A percentile compares a stretch with the other conserved stretches of the same genome.
Evolutionary conservation across 208 protist species (phyloP).

Genomic region (Trypanosoma platydactyli): DNA sequence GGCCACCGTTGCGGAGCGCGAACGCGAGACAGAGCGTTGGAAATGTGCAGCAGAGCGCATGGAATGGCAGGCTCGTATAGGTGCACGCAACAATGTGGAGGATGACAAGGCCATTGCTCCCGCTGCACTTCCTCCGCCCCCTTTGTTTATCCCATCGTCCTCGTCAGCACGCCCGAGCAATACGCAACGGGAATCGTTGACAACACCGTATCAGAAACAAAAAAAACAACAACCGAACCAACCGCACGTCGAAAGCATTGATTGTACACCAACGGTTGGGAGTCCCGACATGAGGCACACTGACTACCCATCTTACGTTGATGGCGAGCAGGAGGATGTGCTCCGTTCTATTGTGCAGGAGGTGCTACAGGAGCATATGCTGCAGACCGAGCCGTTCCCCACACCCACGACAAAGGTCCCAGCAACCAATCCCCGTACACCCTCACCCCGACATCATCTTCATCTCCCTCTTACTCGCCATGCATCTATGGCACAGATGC

Average conservation of each 20-base stretch:
- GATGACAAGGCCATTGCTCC: background rate
- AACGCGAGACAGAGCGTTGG: slow-evolving; percentile 55
- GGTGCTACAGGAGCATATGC: slow-evolving; percentile 17
- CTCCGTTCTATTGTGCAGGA: slow-evolving; percentile 23
- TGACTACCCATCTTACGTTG: background rate
- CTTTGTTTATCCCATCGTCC: background rate
- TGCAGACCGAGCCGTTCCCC: background rate
- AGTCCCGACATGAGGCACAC: background rate
- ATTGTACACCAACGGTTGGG: background rate
- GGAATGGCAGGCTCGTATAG: slow-evolving; percentile 30
- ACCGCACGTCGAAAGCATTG: slow-evolving; percentile 23
- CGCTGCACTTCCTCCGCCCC: slow-evolving; percentile 10
- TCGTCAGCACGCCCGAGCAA: background rate
- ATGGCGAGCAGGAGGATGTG: slow-evolving; percentile 6
- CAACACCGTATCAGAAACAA: background rate
- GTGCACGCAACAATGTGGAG: background rate
- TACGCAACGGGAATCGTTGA: background rate
- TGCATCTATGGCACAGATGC: too few species aligned
- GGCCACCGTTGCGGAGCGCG: slow-evolving; percentile 33
- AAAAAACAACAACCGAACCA: too few species aligned
- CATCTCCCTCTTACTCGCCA: background rate
- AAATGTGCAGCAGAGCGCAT: slow-evolving; percentile 44
- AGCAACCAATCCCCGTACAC: background rate
- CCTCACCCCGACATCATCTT: background rate
- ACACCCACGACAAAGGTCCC: background rate